These are phyloP conservation scores for Babesia gibsoni DNA, from an alignment of 169 alveolate species.

Conservation along the genomic window DNA sequence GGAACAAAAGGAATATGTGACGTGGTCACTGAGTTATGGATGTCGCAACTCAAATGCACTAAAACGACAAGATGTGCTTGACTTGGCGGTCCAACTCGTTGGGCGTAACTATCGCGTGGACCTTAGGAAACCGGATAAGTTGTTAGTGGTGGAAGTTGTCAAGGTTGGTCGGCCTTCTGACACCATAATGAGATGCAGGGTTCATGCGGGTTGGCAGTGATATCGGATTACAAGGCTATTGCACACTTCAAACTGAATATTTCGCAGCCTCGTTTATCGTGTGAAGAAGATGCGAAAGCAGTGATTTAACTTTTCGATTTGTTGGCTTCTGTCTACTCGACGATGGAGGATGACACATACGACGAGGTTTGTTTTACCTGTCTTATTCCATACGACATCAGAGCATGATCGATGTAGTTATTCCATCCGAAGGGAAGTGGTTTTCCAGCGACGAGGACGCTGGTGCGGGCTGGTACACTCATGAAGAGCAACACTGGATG, in stretches of 20 bases:
- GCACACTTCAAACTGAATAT: constrained; percentile 60
- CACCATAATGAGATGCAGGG: constrained; percentile 42
- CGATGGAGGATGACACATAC: constrained; percentile 14
- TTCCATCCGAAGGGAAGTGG: constrained; percentile 18
- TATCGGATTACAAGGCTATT: constrained; percentile 44
- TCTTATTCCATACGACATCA: background rate
- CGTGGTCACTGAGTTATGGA: constrained; percentile 71
- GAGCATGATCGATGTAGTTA: constrained; percentile 6
- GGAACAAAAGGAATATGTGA: constrained; percentile 2
- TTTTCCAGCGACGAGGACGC: constrained; percentile 40
- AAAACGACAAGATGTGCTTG: constrained; percentile 55
- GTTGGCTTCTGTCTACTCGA: background rate
- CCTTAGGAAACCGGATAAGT: constrained; percentile 65
- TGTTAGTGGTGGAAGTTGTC: constrained; percentile 66
- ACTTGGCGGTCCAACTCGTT: constrained; percentile 55
- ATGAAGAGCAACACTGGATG: constrained; percentile 70
- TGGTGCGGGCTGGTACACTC: constrained; percentile 66
- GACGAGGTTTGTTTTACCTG: constrained; percentile 3
- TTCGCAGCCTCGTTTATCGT: constrained; percentile 21
- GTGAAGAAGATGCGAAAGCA: background rate
- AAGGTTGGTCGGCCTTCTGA: constrained; percentile 56
- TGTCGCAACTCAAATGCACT: constrained; percentile 68
- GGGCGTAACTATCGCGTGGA: constrained; percentile 69
- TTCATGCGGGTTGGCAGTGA: constrained; percentile 51
- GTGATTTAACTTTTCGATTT: background rate